Conservation (phyloP, 1,284 basidiomycete species). For the Fomitiporia mediterranea region DNA sequence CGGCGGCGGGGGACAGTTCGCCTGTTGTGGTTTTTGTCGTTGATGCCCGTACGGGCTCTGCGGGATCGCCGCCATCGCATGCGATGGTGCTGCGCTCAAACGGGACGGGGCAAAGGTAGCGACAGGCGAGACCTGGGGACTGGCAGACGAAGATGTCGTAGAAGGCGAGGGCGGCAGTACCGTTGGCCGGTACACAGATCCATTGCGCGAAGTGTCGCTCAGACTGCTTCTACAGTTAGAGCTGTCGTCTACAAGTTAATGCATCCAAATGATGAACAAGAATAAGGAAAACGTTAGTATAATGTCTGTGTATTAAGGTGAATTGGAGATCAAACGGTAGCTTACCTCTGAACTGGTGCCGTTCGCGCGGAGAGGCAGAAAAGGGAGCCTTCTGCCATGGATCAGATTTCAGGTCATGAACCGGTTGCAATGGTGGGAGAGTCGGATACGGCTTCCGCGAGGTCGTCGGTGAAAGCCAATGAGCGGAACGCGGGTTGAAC, state of each 20-base stretch:
- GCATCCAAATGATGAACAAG: neutral
- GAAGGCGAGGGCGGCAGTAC: neutral
- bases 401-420: neutral
- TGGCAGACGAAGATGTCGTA: neutral
- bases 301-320: neutral
- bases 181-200: neutral
- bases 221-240: neutral
- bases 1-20: neutral
- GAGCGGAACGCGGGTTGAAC: neutral
- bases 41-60: slow-evolving; percentile 9
- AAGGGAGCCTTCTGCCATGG: neutral
- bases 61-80: slow-evolving; percentile 12
- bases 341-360: neutral
- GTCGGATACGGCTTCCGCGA: neutral
- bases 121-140: neutral
- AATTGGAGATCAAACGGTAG: neutral
- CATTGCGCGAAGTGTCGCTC: neutral
- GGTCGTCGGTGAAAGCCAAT: neutral
- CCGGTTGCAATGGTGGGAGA: neutral
- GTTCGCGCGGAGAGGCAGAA: neutral
- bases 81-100: neutral
- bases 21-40: neutral
- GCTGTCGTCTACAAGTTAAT: neutral
- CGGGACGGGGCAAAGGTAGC: neutral
- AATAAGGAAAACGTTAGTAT: too few species aligned